A percentile compares a stretch with the other conserved stretches of the same genome.
Evolutionary conservation across 345 rosid species (phyloP).

Genomic region (Odontarrhena argentea): DNA sequence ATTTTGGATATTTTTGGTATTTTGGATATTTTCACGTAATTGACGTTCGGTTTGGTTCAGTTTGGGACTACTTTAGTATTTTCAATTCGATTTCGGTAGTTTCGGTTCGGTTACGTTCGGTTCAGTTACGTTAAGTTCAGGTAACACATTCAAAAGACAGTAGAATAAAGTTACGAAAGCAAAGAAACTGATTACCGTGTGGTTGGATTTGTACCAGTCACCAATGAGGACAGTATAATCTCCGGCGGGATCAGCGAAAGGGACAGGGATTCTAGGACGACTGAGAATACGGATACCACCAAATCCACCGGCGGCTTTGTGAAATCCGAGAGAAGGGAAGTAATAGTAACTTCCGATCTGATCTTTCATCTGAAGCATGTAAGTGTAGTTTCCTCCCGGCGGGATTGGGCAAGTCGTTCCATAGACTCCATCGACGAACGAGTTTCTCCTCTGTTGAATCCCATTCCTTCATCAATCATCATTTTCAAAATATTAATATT

Average conservation of each 20-base stretch:
- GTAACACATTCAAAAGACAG: too few species aligned
- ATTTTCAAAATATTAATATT: background rate
- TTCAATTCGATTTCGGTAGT: too few species aligned
- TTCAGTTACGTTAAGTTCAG: too few species aligned
- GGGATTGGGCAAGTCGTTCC: slow-evolving; percentile 96
- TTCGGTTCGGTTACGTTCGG: too few species aligned
- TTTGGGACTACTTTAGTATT: too few species aligned
- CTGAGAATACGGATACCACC: slow-evolving; percentile 74
- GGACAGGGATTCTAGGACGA: slow-evolving; percentile 70
- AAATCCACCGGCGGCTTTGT: slow-evolving; percentile 80
- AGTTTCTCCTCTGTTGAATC: slow-evolving; percentile 81
- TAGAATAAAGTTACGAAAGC: too few species aligned
- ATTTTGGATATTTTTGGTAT: too few species aligned
- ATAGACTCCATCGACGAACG: slow-evolving; percentile 72
- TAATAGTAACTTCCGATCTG: slow-evolving; percentile 79
- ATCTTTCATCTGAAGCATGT: slow-evolving; percentile 71
- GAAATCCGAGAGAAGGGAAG: slow-evolving; percentile 76
- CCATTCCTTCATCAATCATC: slow-evolving; percentile 57
- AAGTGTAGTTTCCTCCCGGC: slow-evolving; percentile 80
- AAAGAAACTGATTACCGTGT: slow-evolving; percentile 51
- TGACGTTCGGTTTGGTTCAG: too few species aligned
- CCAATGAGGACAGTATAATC: slow-evolving; percentile 77
- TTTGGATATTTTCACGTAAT: too few species aligned
- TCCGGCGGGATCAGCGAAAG: slow-evolving; percentile 66
- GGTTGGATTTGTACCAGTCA: slow-evolving; percentile 77